Percentiles rank a stretch among this genome's conserved stretches.
phyloP scores from a whole-genome alignment of 345 rosid genomes.

The Hevea brasiliensis region DNA sequence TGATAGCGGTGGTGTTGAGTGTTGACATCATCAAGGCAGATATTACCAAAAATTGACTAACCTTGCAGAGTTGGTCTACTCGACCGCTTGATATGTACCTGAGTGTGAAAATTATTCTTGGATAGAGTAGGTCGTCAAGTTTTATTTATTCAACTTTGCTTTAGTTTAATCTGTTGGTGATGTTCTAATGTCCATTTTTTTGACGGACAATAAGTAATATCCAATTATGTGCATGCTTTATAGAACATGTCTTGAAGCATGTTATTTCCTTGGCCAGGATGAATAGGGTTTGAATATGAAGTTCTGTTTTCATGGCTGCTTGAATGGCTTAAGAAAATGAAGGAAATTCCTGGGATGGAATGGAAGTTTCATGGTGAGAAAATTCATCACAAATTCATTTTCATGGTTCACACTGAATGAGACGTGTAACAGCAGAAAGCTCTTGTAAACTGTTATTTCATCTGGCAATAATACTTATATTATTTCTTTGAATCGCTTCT shows the following conservation, averaged over 20 bases:
- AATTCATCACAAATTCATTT: not conserved
- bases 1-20: not conserved
- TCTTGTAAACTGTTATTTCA: not conserved
- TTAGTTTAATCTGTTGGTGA: not conserved
- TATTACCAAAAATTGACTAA: too few relatives aligned
- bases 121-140: not conserved
- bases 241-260: not conserved
- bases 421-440: not conserved
- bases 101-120: not conserved
- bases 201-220: not conserved
- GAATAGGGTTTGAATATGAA: constrained; percentile 5
- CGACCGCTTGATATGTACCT: not conserved
- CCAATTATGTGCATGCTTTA: not conserved
- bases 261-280: constrained; percentile 11
- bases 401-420: not conserved
- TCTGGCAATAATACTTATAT: not conserved
- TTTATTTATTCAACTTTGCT: not conserved
- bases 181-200: not conserved
- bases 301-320: not conserved
- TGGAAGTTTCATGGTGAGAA: too few relatives aligned
- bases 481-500: not conserved
- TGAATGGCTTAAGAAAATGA: too few relatives aligned
- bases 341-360: too few relatives aligned
- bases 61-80: not conserved
- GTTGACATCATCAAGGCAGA: not conserved